These are phyloP conservation scores for Stentor roeselii DNA, from an alignment of 73 alveolate species.

Conservation along the genomic window DNA sequence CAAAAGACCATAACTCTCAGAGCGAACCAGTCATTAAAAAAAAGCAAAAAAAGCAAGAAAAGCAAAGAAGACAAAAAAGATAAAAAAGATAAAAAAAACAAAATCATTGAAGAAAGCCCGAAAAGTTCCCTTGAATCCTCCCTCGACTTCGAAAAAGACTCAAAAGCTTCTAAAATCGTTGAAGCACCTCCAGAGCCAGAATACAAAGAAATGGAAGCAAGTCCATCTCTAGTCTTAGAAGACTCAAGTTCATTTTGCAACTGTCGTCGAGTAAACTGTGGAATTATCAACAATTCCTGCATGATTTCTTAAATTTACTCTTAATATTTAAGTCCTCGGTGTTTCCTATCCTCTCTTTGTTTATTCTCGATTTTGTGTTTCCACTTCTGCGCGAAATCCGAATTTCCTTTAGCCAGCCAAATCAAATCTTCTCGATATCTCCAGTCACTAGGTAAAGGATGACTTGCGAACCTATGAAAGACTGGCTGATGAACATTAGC, in stretches of 20 bases:
- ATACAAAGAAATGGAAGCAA: background rate
- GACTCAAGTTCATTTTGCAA: background rate
- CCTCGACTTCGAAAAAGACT: background rate
- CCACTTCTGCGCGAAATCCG: conserved; percentile 70
- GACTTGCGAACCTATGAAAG: background rate
- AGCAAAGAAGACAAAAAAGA: background rate
- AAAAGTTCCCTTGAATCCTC: background rate
- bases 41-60: too few species aligned
- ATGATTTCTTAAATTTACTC: background rate
- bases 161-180: too few species aligned
- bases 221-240: background rate
- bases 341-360: conserved; percentile 78
- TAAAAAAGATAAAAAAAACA: background rate
- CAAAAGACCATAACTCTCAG: background rate
- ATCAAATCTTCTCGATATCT: conserved; percentile 86
- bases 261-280: background rate
- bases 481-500: background rate
- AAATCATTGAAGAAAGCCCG: too few species aligned
- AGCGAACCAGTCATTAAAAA: background rate
- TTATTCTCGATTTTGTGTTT: conserved; percentile 74
- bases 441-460: conserved; percentile 76
- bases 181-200: conserved; percentile 8
- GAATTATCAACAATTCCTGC: background rate
- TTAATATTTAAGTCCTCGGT: conserved; percentile 10
- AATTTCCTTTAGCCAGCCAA: conserved; percentile 57